phyloP scores from a whole-genome alignment of 768 basidiomycete genomes.

The Russula earlei region DNA sequence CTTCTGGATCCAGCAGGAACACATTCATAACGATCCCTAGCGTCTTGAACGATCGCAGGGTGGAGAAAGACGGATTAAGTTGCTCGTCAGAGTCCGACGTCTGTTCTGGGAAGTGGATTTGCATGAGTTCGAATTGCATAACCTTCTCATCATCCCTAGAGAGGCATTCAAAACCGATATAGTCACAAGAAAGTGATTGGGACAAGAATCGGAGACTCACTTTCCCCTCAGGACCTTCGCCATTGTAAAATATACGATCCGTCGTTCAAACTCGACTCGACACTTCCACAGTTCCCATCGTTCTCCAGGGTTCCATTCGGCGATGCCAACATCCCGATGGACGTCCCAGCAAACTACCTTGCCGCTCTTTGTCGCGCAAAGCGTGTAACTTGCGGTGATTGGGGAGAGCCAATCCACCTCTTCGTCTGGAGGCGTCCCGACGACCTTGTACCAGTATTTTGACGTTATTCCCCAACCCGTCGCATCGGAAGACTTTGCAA shows the following conservation, averaged over 20 bases:
- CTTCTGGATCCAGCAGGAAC: conserved; percentile 58
- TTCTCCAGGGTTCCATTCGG: conserved; percentile 56
- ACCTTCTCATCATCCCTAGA: conserved; percentile 40
- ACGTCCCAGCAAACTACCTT: conserved; percentile 75
- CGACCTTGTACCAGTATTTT: conserved; percentile 55
- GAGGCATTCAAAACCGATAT: neutral
- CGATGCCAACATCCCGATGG: conserved; percentile 47
- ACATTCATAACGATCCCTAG: conserved; percentile 69
- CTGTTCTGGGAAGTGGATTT: conserved; percentile 45
- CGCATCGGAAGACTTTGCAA: neutral
- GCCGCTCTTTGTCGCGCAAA: conserved; percentile 70
- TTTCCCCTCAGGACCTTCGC: conserved; percentile 27
- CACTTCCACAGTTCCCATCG: conserved; percentile 74
- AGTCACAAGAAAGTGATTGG: neutral
- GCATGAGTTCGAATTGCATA: conserved; percentile 68
- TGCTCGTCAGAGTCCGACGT: neutral
- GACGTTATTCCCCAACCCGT: conserved; percentile 24
- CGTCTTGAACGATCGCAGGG: conserved; percentile 54
- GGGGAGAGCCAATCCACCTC: conserved; percentile 73
- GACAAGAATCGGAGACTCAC: conserved; percentile 6
- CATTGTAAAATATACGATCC: conserved; percentile 69
- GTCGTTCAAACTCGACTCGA: conserved; percentile 62
- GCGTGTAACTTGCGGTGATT: conserved; percentile 64
- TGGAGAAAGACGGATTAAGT: conserved; percentile 40
- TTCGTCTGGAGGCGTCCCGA: conserved; percentile 55